phyloP scores from a whole-genome alignment of 352 stramenopile genomes.

The Pythium biforme region DNA sequence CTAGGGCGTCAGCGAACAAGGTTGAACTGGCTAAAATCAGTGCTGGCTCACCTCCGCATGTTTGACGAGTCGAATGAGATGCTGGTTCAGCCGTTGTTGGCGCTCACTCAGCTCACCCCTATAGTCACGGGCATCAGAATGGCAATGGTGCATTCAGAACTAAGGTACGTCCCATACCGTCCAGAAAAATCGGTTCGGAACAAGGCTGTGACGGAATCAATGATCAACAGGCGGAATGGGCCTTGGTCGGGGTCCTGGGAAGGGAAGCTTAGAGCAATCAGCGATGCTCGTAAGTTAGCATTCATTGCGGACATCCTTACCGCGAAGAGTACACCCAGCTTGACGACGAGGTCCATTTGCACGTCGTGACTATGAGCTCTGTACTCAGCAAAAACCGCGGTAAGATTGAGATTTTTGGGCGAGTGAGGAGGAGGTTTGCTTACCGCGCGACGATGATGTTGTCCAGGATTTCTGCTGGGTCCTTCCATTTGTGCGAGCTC shows the following conservation, averaged over 20 bases:
- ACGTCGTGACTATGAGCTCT: slow-evolving; percentile 86
- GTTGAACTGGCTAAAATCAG: not conserved
- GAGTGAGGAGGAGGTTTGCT: not conserved
- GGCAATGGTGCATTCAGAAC: too few relatives aligned
- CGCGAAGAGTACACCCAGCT: slow-evolving; percentile 65
- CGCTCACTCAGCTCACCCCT: slow-evolving; percentile 81
- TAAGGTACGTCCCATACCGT: slow-evolving; percentile 35
- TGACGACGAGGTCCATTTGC: slow-evolving; percentile 88
- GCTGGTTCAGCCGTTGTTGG: slow-evolving; percentile 89
- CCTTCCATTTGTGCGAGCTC: slow-evolving; percentile 27
- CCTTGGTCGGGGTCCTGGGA: slow-evolving; percentile 40
- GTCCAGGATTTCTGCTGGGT: slow-evolving; percentile 89
- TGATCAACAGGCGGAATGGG: slow-evolving; percentile 65
- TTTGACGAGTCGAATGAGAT: slow-evolving; percentile 85
- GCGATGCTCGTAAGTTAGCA: not conserved
- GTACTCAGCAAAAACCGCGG: not conserved
- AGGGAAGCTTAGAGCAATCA: not conserved
- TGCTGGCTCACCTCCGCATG: slow-evolving; percentile 52
- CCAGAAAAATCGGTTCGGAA: slow-evolving; percentile 80
- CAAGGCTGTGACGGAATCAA: slow-evolving; percentile 82
- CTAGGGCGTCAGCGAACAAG: not conserved
- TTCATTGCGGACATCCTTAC: slow-evolving; percentile 28
- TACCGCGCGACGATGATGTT: slow-evolving; percentile 92
- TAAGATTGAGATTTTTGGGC: not conserved
- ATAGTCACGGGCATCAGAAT: too few relatives aligned